phyloP scores from a whole-genome alignment of 2,329 filamentous ascomycete species.

The Ceratocystis eucalypticola region DNA sequence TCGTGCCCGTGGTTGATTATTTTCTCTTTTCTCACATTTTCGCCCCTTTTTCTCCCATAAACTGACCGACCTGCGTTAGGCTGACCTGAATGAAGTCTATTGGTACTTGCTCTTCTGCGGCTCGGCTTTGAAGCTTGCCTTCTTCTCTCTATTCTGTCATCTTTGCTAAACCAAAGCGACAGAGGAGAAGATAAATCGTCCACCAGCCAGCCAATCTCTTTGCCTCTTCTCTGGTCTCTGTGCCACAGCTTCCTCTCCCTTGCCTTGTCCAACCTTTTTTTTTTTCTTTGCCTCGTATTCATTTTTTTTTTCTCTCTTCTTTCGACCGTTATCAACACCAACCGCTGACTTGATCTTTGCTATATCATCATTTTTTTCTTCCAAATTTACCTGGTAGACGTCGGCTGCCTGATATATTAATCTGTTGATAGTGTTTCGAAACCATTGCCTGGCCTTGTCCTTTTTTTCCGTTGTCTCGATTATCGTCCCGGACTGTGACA shows the following conservation, averaged over 20 bases:
- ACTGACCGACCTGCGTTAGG: too few relatives aligned
- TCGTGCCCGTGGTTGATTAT: too few relatives aligned
- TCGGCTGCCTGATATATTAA: neutral
- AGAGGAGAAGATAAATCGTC: too few relatives aligned
- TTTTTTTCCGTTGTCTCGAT: neutral
- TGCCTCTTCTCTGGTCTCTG: neutral
- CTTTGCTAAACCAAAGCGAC: neutral
- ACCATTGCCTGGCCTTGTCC: neutral
- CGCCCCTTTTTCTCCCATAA: too few relatives aligned
- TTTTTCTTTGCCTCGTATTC: neutral
- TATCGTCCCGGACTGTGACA: neutral
- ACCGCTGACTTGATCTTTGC: neutral
- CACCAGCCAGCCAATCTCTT: too few relatives aligned
- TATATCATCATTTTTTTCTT: neutral
- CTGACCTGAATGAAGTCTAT: too few relatives aligned
- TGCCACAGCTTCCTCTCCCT: neutral
- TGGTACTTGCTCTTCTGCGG: neutral
- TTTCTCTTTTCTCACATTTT: too few relatives aligned
- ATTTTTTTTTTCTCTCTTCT: neutral
- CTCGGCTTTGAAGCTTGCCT: too few relatives aligned
- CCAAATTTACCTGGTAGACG: neutral
- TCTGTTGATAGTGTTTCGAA: neutral
- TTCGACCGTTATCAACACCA: neutral
- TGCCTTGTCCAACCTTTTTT: conserved; percentile 5
- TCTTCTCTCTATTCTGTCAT: neutral